A percentile compares a stretch with the other conserved stretches of the same genome.
phyloP scores from a whole-genome alignment of 2,329 filamentous ascomycete species.

The Epichloe scottii region DNA sequence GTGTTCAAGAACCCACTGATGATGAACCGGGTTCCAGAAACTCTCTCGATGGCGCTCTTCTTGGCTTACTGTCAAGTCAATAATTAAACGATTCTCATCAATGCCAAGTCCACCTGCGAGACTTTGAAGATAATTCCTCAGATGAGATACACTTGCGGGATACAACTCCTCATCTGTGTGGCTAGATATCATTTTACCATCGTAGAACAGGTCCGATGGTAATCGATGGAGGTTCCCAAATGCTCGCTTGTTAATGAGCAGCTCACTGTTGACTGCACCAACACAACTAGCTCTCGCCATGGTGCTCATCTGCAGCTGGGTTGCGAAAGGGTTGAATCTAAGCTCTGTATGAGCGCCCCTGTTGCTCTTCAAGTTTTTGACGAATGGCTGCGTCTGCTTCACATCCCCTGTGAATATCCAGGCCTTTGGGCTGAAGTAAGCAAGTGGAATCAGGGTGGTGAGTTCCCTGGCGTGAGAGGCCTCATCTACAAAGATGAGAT shows the following conservation, averaged over 20 bases:
- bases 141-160: slow-evolving; percentile 15
- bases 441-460: slow-evolving; percentile 31
- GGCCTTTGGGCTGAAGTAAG: slow-evolving; percentile 26
- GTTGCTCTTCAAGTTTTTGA: slow-evolving; percentile 17
- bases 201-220: slow-evolving; percentile 30
- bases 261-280: slow-evolving; percentile 18
- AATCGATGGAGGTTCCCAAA: slow-evolving; percentile 27
- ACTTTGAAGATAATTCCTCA: slow-evolving; percentile 18
- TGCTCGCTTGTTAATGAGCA: slow-evolving; percentile 26
- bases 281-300: slow-evolving; percentile 26
- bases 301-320: slow-evolving; percentile 22
- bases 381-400: slow-evolving; percentile 31
- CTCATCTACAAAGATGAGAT: slow-evolving; percentile 79
- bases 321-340: slow-evolving; percentile 18
- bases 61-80: slow-evolving; percentile 16
- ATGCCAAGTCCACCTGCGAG: slow-evolving; percentile 12
- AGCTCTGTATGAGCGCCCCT: slow-evolving; percentile 10
- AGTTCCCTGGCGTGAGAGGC: slow-evolving; percentile 33
- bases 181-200: slow-evolving; percentile 23
- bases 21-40: slow-evolving; percentile 28
- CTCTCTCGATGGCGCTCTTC: slow-evolving; percentile 20
- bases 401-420: slow-evolving; percentile 36
- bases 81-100: slow-evolving; percentile 24
- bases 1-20: slow-evolving; percentile 23
- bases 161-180: slow-evolving; percentile 12